phyloP scores from a whole-genome alignment of 768 basidiomycete species.

The Suillus fuscotomentosus region DNA sequence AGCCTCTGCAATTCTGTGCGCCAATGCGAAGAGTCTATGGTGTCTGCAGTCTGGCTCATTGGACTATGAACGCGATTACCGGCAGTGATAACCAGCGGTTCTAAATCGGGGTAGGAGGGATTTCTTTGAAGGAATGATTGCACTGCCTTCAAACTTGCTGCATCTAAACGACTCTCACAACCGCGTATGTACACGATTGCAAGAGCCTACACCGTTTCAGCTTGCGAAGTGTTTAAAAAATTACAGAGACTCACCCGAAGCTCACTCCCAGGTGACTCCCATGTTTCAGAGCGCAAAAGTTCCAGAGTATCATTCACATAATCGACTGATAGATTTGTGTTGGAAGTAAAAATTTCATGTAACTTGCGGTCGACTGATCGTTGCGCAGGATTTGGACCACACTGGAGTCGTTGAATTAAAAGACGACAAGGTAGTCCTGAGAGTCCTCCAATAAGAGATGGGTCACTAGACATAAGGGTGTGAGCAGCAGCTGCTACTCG shows the following conservation, averaged over 20 bases:
- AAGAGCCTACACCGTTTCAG: slow-evolving; percentile 14
- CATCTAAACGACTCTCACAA: slow-evolving; percentile 29
- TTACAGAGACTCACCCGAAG: slow-evolving; percentile 27
- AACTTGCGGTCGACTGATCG: neutral
- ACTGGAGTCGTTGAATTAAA: slow-evolving; percentile 44
- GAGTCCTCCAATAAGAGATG: slow-evolving; percentile 22
- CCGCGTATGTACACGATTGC: slow-evolving; percentile 30
- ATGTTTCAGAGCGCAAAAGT: slow-evolving; percentile 38
- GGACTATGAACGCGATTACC: neutral
- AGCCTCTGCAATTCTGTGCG: neutral
- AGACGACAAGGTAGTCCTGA: slow-evolving; percentile 37
- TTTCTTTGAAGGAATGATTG: slow-evolving; percentile 20
- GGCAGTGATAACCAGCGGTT: slow-evolving; percentile 4
- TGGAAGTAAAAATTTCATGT: neutral
- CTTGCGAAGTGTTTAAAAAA: neutral
- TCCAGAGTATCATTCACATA: slow-evolving; percentile 30
- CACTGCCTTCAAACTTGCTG: slow-evolving; percentile 20
- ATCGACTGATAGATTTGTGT: neutral
- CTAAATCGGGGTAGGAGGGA: slow-evolving; percentile 13
- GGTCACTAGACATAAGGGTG: slow-evolving; percentile 20
- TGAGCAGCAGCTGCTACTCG: slow-evolving; percentile 37
- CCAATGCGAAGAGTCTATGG: neutral
- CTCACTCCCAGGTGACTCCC: slow-evolving; percentile 32
- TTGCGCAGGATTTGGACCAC: slow-evolving; percentile 33
- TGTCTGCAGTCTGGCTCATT: neutral